Base-by-base conservation (phyloP, 768 basidiomycete genomes). In the Gymnopilus dilepis region DNA sequence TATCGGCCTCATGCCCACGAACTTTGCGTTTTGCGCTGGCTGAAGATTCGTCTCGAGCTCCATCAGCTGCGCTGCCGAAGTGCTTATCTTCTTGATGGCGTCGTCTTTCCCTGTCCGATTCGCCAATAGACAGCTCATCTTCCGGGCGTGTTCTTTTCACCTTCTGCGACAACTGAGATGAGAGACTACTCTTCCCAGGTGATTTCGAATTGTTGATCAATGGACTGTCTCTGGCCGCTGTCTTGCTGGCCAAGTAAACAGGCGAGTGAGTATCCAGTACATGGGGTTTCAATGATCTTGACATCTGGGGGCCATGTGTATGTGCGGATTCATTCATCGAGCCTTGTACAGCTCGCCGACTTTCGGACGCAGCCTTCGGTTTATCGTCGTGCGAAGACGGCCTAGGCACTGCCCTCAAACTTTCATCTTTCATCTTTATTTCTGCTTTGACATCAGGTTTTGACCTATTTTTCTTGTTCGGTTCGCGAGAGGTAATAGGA, bases 391-490 rank as follows among this genome's bases (percentile, higher is more conserved):
- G 48, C 33, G 28, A 26, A 7, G 13, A 9, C 6, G 40, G 19
- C 19, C 45, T 55, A 15, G 55, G 13, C 33, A 69, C 59, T n/a
- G 72, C 67, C 50, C 72, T 75, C 13, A 70, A 63, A 51, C 77
- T 69, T 75, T 86, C 84, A 63, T 86, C 82, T 71, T 81, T 85
- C 72, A 82, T 79, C 64, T 68, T 72, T 30, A 83, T 75, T 63
- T 80, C 78, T 5, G 73, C 64, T 61, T 78, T 80, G 24, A 71
- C 69, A 59, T 82, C 77, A 48, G 74, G 56, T 70, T 81, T 83
- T 59, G 69, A 74, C 70, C 75, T 82, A 60, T 59, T 66, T 72
- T 77, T 84, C 30, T 78, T 77, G 54, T 82, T 87, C 38, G 72
- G 65, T 19, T 84, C 83, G 45, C 77, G 80, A 1, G 80, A 77